Conservation (phyloP, 805 yeast species). For the Jamesozyma spencerorum region DNA sequence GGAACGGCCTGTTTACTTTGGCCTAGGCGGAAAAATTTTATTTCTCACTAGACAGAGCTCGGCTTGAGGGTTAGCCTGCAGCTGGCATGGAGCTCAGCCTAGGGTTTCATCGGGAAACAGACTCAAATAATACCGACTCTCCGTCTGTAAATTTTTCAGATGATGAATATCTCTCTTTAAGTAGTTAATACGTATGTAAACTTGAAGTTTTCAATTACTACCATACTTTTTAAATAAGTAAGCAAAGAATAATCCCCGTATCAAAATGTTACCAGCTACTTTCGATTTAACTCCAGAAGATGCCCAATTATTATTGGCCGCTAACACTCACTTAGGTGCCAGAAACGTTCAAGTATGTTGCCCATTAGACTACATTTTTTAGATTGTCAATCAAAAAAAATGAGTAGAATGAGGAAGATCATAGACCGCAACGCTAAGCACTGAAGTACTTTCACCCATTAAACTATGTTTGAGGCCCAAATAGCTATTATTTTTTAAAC, state of each 20-base stretch:
- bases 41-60: too few species aligned
- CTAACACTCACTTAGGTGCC: slow-evolving; percentile 98
- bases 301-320: slow-evolving; percentile 98
- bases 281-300: slow-evolving; percentile 94
- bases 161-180: not conserved
- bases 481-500: too few species aligned
- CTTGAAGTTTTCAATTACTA: not conserved
- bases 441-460: too few species aligned
- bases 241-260: slow-evolving; percentile 22
- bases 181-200: not conserved
- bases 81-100: too few species aligned
- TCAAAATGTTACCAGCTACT: slow-evolving; percentile 73
- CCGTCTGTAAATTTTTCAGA: not conserved
- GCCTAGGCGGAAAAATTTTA: too few species aligned
- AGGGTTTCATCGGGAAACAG: too few species aligned
- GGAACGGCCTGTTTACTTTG: too few species aligned
- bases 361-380: not conserved
- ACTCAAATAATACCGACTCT: too few species aligned
- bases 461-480: too few species aligned
- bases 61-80: too few species aligned
- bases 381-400: not conserved
- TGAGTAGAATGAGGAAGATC: not conserved
- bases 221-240: slow-evolving; percentile 7
- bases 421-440: not conserved
- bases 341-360: slow-evolving; percentile 96